Conservation (phyloP, 2,329 filamentous ascomycete species). For the Sporothrix brunneoviolacea region DNA sequence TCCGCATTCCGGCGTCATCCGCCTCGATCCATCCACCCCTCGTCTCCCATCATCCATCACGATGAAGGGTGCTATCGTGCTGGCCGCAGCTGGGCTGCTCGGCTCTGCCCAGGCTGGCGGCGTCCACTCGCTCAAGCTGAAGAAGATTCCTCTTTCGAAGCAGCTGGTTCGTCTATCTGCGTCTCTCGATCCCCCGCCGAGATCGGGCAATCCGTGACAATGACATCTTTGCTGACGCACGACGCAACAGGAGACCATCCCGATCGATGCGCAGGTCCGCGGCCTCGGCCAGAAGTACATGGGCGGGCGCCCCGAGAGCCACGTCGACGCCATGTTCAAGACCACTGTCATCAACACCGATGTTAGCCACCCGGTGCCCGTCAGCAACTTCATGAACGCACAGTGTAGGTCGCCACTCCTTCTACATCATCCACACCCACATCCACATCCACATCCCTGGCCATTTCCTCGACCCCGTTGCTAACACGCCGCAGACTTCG, state of each 20-base stretch:
- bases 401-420: conserved; percentile 64
- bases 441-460: too few relatives aligned
- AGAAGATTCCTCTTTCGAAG: conserved; percentile 89
- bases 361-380: conserved; percentile 70
- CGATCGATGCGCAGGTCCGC: conserved; percentile 74
- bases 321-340: conserved; percentile 73
- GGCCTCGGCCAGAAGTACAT: conserved; percentile 95
- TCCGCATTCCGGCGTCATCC: neutral
- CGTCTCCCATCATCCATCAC: conserved; percentile 31
- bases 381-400: conserved; percentile 97
- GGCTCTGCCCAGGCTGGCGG: conserved; percentile 70
- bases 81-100: conserved; percentile 67
- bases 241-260: conserved; percentile 57
- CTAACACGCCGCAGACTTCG: conserved; percentile 64
- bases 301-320: conserved; percentile 64
- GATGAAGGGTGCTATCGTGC: conserved; percentile 83
- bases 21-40: neutral
- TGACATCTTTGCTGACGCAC: conserved; percentile 2
- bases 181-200: neutral
- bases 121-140: conserved; percentile 93
- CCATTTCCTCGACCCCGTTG: neutral
- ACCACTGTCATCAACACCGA: conserved; percentile 60
- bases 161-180: conserved; percentile 64
- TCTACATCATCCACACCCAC: neutral
- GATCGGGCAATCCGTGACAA: neutral